Conservation (phyloP, 2,329 filamentous ascomycete species). For the Blumeria graminis region DNA sequence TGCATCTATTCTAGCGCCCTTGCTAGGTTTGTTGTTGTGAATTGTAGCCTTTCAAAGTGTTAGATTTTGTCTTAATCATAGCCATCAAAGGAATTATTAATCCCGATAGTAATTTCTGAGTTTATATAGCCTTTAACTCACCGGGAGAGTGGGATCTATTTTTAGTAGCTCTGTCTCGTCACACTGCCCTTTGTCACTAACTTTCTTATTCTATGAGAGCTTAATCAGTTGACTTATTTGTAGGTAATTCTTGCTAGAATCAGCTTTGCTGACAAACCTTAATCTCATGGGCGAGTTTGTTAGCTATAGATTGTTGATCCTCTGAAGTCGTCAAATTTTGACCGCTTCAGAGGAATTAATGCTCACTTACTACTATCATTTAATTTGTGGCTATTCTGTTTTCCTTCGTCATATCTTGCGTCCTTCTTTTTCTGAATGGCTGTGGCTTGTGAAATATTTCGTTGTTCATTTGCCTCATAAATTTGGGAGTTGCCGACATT, state of each 20-base stretch:
- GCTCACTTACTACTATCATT: constrained; percentile 42
- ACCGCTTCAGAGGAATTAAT: background rate
- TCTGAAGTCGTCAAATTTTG: constrained; percentile 17
- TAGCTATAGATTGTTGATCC: constrained; percentile 47
- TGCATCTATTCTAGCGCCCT: constrained; percentile 48
- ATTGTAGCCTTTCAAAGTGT: constrained; percentile 24
- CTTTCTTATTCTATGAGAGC: no score
- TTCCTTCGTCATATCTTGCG: constrained; percentile 47
- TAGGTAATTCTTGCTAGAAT: no score
- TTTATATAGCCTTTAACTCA: constrained; percentile 14
- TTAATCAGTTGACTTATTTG: no score
- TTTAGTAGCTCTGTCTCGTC: constrained; percentile 11
- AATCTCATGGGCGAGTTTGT: constrained; percentile 41
- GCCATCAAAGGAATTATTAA: background rate
- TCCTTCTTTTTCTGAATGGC: constrained; percentile 23
- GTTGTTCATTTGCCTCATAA: constrained; percentile 61
- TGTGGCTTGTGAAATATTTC: constrained; percentile 31
- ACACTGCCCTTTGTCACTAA: constrained; percentile 3
- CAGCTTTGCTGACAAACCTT: constrained; percentile 14
- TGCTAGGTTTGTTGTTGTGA: constrained; percentile 52
- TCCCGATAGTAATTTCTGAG: background rate
- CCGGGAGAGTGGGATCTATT: constrained; percentile 32
- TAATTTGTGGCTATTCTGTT: constrained; percentile 39
- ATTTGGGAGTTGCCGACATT: constrained; percentile 36
- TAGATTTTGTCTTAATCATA: background rate